phyloP scores from a whole-genome alignment of 1,284 basidiomycete species.

The Malassezia globosa region DNA sequence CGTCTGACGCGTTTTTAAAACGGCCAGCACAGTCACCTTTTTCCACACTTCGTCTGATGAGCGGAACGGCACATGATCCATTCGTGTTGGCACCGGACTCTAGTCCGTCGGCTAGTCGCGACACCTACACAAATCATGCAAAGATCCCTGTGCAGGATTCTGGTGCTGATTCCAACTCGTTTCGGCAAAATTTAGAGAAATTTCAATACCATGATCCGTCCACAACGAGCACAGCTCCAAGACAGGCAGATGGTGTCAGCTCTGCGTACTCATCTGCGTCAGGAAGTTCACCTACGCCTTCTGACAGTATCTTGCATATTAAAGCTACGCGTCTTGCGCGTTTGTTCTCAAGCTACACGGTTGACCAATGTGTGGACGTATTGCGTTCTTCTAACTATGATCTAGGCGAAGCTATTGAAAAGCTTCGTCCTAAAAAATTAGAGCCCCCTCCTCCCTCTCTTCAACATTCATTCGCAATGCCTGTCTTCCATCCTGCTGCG shows the following conservation, averaged over 20 bases:
- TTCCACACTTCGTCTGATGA: no score
- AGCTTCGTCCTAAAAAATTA: constrained; percentile 11
- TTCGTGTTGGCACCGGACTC: constrained; percentile 18
- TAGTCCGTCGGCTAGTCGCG: constrained; percentile 5
- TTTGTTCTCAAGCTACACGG: constrained; percentile 14
- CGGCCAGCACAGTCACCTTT: background rate
- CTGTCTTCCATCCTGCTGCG: background rate
- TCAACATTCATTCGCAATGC: background rate
- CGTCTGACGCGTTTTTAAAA: background rate
- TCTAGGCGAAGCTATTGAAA: constrained; percentile 17
- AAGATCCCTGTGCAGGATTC: background rate
- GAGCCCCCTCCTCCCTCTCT: background rate
- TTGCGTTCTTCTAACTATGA: constrained; percentile 13
- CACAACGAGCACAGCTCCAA: background rate
- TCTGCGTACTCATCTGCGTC: background rate
- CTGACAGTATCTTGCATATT: constrained; percentile 15
- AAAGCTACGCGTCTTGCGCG: constrained; percentile 18
- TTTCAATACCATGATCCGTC: constrained; percentile 13
- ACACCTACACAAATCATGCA: background rate
- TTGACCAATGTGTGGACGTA: constrained; percentile 14
- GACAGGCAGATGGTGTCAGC: background rate
- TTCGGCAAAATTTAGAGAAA: constrained; percentile 4
- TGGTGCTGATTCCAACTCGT: background rate
- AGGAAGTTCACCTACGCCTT: background rate
- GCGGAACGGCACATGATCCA: constrained; percentile 13